Conservation (phyloP, 768 basidiomycete species). For the Amanita molliuscula region DNA sequence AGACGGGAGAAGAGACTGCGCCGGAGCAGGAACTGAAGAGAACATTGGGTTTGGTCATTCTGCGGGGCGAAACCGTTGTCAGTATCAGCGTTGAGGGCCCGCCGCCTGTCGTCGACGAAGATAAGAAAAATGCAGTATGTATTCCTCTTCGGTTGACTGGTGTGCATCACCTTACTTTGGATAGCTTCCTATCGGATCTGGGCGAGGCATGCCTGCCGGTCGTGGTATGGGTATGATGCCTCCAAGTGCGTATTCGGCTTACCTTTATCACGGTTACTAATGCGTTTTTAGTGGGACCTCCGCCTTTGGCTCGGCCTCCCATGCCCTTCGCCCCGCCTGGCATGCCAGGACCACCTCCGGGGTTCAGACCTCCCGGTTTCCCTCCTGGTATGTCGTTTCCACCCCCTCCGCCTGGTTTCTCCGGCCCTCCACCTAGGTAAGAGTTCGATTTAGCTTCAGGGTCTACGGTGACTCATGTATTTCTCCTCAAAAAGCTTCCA, state of each 20-base stretch:
- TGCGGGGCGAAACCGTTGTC: constrained; percentile 94
- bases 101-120: constrained; percentile 83
- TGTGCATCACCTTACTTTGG: constrained; percentile 5
- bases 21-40: constrained; percentile 93
- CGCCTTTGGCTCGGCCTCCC: constrained; percentile 56
- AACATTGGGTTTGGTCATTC: constrained; percentile 89
- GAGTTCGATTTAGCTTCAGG: constrained; percentile 11
- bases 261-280: constrained; percentile 10
- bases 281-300: constrained; percentile 41
- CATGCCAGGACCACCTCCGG: constrained; percentile 81
- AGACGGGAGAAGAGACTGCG: constrained; percentile 68
- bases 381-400: constrained; percentile 74
- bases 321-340: constrained; percentile 62
- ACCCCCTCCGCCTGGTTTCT: constrained; percentile 67
- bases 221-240: constrained; percentile 96
- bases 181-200: constrained; percentile 81
- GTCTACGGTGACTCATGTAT: constrained; percentile 3
- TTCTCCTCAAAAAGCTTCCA: constrained; percentile 28
- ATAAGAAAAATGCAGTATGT: constrained; percentile 73
- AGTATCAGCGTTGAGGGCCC: constrained; percentile 93
- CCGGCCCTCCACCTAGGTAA: constrained; percentile 79
- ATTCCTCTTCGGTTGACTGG: neutral
- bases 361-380: constrained; percentile 78
- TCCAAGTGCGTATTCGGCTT: constrained; percentile 42
- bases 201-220: constrained; percentile 92